Evolutionary conservation across 179 eudicot species (phyloP), one percentile per base, ranked within the genome.

Genomic region (Spergularia azorica): DNA sequence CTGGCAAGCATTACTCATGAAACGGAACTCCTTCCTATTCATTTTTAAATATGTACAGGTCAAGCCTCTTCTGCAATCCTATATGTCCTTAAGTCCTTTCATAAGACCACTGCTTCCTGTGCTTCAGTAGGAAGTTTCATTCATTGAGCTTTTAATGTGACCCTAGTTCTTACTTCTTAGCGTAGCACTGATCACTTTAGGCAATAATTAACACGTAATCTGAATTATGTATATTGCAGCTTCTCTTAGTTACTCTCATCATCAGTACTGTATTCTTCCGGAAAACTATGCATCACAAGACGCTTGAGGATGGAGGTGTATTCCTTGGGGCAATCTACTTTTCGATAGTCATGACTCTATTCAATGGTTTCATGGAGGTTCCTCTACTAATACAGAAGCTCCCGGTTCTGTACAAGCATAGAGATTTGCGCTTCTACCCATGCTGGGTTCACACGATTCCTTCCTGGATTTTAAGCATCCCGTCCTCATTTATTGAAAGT

Each of bases 331-430:
- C 97, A 38, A 79, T 91, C 41, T 91, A 91, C 80, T 91, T 87
- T 79, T 84, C 90, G 6, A 88, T 90, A 70, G 87, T 88, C 54
- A 90, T 88, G 92, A 89, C 84, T 76, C 79, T 91, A 48, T 91
- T 90, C 81, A 91, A 91, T 74, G 96, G 96, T 54, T 91, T 91
- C 86, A 87, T 87, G 90, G 96, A 90, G 82, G 94, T 90, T 59
- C 92, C 96, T 41, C 80, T 91, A 89, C 78, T 91, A 81, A 86
- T 91, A 77, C 87, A 87, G 63, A 91, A 91, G 75, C 94, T 91
- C 78, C 96, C 92, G n/a, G 90, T 91, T 66, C 85, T 91, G 55
- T 91, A 91, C 84, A 91, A 91, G 83, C 96, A 91, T 74, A 83
- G 94, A 78, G 96, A 88, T 76, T 86, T 88, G 84, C 88, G 79